Percentiles rank a stretch among this genome's conserved stretches.
Conservation (phyloP, 2,329 filamentous ascomycete genomes). For the Tolypocladium paradoxum region DNA sequence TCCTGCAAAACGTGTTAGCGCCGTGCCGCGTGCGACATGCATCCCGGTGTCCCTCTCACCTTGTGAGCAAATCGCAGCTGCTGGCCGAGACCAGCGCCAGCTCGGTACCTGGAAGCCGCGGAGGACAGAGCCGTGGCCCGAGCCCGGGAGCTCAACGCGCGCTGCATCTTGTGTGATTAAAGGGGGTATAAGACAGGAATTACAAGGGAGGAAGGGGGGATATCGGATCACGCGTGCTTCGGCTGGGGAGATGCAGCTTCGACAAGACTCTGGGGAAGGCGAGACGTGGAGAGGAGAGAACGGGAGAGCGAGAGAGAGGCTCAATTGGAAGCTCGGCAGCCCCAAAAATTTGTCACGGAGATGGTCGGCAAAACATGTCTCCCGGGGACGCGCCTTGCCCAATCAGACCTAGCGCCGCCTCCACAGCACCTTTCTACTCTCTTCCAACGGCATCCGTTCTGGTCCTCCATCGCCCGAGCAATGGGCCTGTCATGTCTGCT, state of each 20-base stretch:
- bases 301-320: slow-evolving; percentile 5
- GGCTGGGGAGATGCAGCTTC: slow-evolving; percentile 4
- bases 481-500: not conserved
- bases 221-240: not conserved
- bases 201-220: slow-evolving; percentile 8
- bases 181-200: slow-evolving; percentile 11
- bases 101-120: slow-evolving; percentile 53
- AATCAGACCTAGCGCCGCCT: slow-evolving; percentile 16
- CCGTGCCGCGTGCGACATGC: not conserved
- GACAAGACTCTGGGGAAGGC: slow-evolving; percentile 1
- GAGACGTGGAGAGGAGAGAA: not conserved
- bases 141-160: slow-evolving; percentile 73
- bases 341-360: slow-evolving; percentile 31
- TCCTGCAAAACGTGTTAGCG: slow-evolving; percentile 45
- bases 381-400: slow-evolving; percentile 18
- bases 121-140: slow-evolving; percentile 72
- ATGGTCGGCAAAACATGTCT: slow-evolving; percentile 26
- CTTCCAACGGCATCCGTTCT: slow-evolving; percentile 23
- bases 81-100: slow-evolving; percentile 58
- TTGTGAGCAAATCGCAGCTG: slow-evolving; percentile 97
- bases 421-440: slow-evolving; percentile 20
- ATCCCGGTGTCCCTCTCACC: slow-evolving; percentile 38
- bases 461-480: not conserved
- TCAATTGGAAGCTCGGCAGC: slow-evolving; percentile 9
- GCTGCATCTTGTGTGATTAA: slow-evolving; percentile 68